Evolutionary conservation across 2,329 filamentous ascomycete genomes (phyloP), one percentile per base, ranked within the genome.

Genomic region (Aspergillaceae sp.): DNA sequence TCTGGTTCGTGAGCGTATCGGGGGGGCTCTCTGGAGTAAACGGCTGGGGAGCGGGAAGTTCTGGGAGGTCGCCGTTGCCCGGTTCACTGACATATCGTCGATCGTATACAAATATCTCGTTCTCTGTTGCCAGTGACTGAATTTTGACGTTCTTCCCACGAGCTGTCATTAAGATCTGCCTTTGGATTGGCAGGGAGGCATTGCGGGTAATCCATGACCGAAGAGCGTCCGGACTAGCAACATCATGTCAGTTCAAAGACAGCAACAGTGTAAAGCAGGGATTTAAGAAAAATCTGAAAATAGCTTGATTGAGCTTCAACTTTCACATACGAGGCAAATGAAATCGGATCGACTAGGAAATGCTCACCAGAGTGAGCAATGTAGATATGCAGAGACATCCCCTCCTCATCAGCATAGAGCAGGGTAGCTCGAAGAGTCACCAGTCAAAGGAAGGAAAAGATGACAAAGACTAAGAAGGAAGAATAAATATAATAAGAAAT

Each of bases 321-420:
- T 5, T 36, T 44, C 47, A 74, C 81, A 58, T 74, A 88, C 84
- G 83, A 85, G 57, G 78, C 76, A 69, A 91, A 86, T 63, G 82
- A 79, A 53, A 82, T 77, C 56, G 83, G 80, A 71, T 94, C 87
- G 66, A 86, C 79, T 66, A 83, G 77, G 64, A 95, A 78, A 71
- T 84, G 84, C 76, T 88, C 84, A 75, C 91, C 91, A 70, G 86
- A 89, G 73, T 94, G 90, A 77, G 88, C 89, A 65, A 95, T 84
- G 75, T 88, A 87, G 70, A 95, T 83, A 73, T 87, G 82, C 67
- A 91, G 80, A 74, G 87, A 86, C 88, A 94, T 94, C 71, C 75
- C 79, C 71, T 59, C 57, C 58, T 59, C 65, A 57, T 58, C 55
- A 55, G 49, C 5, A 38, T 8, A 9, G 36, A 38, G 26, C 36